phyloP scores from a whole-genome alignment of 805 yeast species.

The Hemisphaericaspora nanyangensis region DNA sequence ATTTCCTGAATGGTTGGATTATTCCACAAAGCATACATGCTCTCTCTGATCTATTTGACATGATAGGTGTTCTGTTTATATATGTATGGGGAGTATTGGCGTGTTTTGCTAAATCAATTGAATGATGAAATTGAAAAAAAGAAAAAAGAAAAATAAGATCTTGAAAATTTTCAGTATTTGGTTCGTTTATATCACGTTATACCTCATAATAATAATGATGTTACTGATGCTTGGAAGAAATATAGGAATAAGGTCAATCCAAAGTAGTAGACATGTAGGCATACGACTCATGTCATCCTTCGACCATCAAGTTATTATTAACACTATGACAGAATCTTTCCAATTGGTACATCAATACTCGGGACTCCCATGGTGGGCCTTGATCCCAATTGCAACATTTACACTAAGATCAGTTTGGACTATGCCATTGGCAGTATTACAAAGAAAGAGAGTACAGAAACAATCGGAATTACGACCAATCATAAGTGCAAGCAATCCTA shows the following conservation, averaged over 20 bases:
- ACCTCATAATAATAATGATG: no score
- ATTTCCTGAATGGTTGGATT: conserved; percentile 71
- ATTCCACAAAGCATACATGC: conserved; percentile 98
- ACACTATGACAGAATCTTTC: conserved; percentile 34
- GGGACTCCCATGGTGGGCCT: conserved; percentile 78
- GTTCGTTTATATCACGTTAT: no score
- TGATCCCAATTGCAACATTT: conserved; percentile 73
- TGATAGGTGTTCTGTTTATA: conserved; percentile 10
- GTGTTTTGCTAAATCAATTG: no score
- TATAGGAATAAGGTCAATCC: not conserved
- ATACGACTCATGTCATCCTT: conserved; percentile 21
- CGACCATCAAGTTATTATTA: conserved; percentile 30
- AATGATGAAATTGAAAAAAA: no score
- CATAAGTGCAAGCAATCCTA: conserved; percentile 70
- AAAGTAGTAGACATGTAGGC: not conserved
- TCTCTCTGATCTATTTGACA: conserved; percentile 69
- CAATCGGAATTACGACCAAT: conserved; percentile 74
- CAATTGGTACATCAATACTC: conserved; percentile 49
- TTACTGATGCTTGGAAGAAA: no score
- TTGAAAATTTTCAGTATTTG: no score
- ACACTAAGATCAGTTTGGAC: conserved; percentile 64
- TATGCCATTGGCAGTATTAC: conserved; percentile 72
- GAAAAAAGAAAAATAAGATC: no score
- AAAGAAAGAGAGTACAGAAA: conserved; percentile 62
- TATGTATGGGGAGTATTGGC: not conserved